Percentiles rank a stretch among this genome's conserved stretches.
phyloP scores from a whole-genome alignment of 371 early-diverging fungal genomes.

The Rhizopus delemar region DNA sequence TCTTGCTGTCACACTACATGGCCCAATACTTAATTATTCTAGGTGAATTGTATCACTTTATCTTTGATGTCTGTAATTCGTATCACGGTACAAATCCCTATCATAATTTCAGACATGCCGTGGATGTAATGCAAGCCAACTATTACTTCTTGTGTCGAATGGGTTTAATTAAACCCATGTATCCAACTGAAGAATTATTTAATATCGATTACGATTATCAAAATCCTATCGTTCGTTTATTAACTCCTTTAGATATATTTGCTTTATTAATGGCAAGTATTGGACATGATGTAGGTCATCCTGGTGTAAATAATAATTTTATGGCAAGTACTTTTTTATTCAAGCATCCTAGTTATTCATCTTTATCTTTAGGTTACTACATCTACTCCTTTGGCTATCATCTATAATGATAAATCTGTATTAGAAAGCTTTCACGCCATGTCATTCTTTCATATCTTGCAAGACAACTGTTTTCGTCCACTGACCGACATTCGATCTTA shows the following conservation, averaged over 20 bases:
- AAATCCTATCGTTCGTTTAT: conserved; percentile 44
- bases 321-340: conserved; percentile 44
- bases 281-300: conserved; percentile 87
- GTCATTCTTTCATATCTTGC: conserved; percentile 81
- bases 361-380: conserved; percentile 57
- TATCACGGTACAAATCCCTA: conserved; percentile 80
- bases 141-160: conserved; percentile 74
- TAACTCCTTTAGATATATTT: conserved; percentile 69
- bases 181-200: conserved; percentile 1
- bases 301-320: conserved; percentile 83
- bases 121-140: conserved; percentile 83
- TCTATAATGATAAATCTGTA: conserved; percentile 92
- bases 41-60: conserved; percentile 65
- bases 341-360: neutral
- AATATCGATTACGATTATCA: neutral
- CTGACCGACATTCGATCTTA: conserved; percentile 43
- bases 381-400: conserved; percentile 77
- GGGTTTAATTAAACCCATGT: conserved; percentile 54
- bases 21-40: neutral
- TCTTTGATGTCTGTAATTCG: conserved; percentile 66
- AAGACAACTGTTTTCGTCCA: conserved; percentile 57
- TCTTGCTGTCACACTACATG: neutral
- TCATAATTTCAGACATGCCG: conserved; percentile 86
- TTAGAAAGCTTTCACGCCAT: conserved; percentile 94
- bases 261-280: conserved; percentile 77